phyloP scores from a whole-genome alignment of 352 stramenopile species.

The Phytophthora macrochlamydospora region DNA sequence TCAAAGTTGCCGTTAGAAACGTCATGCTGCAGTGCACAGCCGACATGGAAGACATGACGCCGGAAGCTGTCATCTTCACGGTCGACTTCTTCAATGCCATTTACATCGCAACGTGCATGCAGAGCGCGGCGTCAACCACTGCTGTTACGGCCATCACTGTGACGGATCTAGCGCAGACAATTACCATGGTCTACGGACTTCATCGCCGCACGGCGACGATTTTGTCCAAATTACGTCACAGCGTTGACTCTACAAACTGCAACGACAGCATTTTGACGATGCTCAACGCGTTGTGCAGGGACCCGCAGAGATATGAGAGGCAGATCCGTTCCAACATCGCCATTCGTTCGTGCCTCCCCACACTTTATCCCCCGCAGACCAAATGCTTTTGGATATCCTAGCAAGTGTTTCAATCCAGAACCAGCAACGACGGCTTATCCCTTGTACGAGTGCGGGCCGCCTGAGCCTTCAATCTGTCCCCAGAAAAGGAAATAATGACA shows the following conservation, averaged over 20 bases:
- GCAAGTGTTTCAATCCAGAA: background rate
- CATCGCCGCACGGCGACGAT: conserved; percentile 10
- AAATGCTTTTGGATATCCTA: conserved; percentile 6
- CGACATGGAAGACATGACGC: conserved; percentile 19
- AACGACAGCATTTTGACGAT: conserved; percentile 1
- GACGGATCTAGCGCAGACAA: conserved; percentile 14
- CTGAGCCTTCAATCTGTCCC: background rate
- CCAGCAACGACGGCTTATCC: background rate
- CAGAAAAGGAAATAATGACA: background rate
- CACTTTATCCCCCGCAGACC: conserved; percentile 2
- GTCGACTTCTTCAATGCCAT: conserved; percentile 27
- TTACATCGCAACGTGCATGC: conserved; percentile 27
- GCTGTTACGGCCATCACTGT: conserved; percentile 7
- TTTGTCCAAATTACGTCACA: background rate
- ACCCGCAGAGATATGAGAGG: background rate
- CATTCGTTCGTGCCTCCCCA: conserved; percentile 9
- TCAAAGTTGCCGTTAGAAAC: conserved; percentile 30
- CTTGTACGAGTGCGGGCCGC: background rate
- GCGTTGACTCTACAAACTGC: background rate
- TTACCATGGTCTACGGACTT: conserved; percentile 15
- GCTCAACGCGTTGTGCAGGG: conserved; percentile 4
- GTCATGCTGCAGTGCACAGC: conserved; percentile 2
- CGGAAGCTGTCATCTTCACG: conserved; percentile 19
- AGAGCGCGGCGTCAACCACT: conserved; percentile 15
- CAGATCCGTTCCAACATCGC: conserved; percentile 7